Base-by-base conservation (phyloP, 2,329 filamentous ascomycete species). In the Massarina eburnea region DNA sequence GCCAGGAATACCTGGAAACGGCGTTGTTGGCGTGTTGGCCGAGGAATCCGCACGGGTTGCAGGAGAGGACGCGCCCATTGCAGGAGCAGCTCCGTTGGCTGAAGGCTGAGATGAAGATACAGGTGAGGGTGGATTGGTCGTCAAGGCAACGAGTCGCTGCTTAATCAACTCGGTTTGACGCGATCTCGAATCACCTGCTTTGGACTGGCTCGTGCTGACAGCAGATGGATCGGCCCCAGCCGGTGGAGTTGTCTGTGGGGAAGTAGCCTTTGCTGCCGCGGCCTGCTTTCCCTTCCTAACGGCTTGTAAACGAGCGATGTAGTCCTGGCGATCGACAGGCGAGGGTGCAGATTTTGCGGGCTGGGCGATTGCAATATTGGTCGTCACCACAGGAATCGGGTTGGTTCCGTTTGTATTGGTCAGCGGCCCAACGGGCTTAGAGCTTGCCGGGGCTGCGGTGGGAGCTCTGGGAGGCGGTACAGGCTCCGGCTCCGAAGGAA, bases 151-250 rank as follows among this genome's bases (percentile, higher is more conserved):
- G 62, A 95, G 85, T 55, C 89, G 90, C 62, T 89, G 82, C 53
- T 89, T 83, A 37, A 91, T 77, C 24, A 91, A 72, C 47, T 89
- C 88, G 49, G 88, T 95, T 54, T 90, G 82, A 61, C 85, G 82
- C 24, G 75, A 73, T 54, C 74, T 81, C 58, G 74, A 81, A 58
- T 72, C 68, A 33, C 73, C 73, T 4, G 66, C 62, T 3, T 59
- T 61, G 32, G 51, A 41, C 18, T 61, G 56, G 12, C 53, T 52
- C 4, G 55, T 48, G 22, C 43, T 48, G 12, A 39, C 42, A 9
- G 49, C 49, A 2, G 52, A 39, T 12, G 53, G 35, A 14, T 50
- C 41, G 8, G 53, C 30, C 14, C 44, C 21, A 19, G 54, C 41
- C 17, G 43, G 50, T 15, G 60, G 54, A n/a, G 55, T 47, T 22